phyloP scores from a whole-genome alignment of 2,329 filamentous ascomycete genomes.

The Diplodia corticola region DNA sequence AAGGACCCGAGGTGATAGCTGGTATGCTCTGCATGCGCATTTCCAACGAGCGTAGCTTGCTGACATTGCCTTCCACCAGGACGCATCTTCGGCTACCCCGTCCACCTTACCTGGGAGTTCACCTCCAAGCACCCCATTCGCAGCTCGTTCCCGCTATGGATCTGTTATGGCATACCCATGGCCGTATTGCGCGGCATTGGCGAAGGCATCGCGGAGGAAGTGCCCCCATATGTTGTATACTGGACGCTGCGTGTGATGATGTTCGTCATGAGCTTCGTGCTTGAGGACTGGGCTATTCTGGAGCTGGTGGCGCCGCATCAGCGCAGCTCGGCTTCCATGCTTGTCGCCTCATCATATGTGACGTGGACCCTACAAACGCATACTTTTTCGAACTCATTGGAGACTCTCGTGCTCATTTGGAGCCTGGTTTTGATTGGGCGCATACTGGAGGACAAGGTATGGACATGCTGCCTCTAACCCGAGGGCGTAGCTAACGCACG shows the following conservation, averaged over 20 bases:
- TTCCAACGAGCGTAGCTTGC: constrained; percentile 18
- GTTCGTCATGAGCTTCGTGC: constrained; percentile 92
- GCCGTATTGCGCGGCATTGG: constrained; percentile 88
- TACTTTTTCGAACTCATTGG: constrained; percentile 96
- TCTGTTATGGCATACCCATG: constrained; percentile 92
- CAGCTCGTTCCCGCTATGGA: constrained; percentile 96
- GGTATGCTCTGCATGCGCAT: constrained; percentile 59
- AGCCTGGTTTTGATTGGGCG: constrained; percentile 87
- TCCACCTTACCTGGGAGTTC: constrained; percentile 93
- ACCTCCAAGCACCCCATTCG: constrained; percentile 84
- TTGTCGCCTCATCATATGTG: constrained; percentile 94
- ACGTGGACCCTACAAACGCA: constrained; percentile 99
- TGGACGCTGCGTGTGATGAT: constrained; percentile 86
- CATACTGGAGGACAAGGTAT: constrained; percentile 76
- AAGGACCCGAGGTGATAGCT: constrained; percentile 94
- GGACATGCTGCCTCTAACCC: constrained; percentile 32
- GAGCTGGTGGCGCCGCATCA: constrained; percentile 75
- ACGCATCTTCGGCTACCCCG: constrained; percentile 88
- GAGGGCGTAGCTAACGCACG: constrained; percentile 33
- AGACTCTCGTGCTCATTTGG: constrained; percentile 92
- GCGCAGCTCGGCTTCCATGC: constrained; percentile 66
- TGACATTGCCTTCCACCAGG: constrained; percentile 55
- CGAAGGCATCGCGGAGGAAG: constrained; percentile 78
- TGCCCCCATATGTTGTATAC: constrained; percentile 83
- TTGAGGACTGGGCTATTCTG: constrained; percentile 96